phyloP scores from a whole-genome alignment of 495 filamentous ascomycete genomes.

The Acidomyces sp. region DNA sequence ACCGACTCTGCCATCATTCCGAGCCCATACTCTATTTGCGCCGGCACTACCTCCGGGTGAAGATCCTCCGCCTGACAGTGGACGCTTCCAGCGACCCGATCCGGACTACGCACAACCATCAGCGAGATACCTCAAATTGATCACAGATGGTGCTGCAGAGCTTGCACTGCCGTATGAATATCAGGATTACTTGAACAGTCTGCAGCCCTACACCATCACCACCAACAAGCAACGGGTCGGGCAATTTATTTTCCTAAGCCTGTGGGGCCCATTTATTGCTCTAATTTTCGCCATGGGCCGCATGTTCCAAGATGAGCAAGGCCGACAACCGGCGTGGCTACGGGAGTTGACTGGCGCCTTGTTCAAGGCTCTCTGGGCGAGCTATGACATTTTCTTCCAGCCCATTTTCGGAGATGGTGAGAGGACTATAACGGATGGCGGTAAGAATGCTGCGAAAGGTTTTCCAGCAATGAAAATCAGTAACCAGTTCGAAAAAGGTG shows the following conservation, averaged over 20 bases:
- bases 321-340: slow-evolving; percentile 56
- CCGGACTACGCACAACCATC: slow-evolving; percentile 68
- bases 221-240: slow-evolving; percentile 53
- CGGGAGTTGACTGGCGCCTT: slow-evolving; percentile 33
- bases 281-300: slow-evolving; percentile 35
- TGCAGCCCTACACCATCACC: slow-evolving; percentile 59
- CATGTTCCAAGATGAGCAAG: slow-evolving; percentile 47
- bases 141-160: slow-evolving; percentile 63
- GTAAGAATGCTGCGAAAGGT: slow-evolving; percentile 2
- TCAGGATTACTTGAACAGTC: slow-evolving; percentile 46
- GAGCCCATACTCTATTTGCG: slow-evolving; percentile 46
- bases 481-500: too few relatives aligned
- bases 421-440: slow-evolving; percentile 41
- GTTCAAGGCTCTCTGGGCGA: slow-evolving; percentile 50
- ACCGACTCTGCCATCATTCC: slow-evolving; percentile 33
- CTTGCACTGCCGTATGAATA: slow-evolving; percentile 66
- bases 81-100: slow-evolving; percentile 40
- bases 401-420: slow-evolving; percentile 77
- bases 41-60: slow-evolving; percentile 25
- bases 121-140: slow-evolving; percentile 62
- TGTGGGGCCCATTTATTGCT: slow-evolving; percentile 49
- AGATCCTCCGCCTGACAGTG: slow-evolving; percentile 27
- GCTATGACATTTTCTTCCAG: slow-evolving; percentile 59
- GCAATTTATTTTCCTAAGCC: slow-evolving; percentile 40
- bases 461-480: too few relatives aligned